Evolutionary conservation across 2,329 filamentous ascomycete species (phyloP).

Genomic region (Endoconidiophora laricicola): DNA sequence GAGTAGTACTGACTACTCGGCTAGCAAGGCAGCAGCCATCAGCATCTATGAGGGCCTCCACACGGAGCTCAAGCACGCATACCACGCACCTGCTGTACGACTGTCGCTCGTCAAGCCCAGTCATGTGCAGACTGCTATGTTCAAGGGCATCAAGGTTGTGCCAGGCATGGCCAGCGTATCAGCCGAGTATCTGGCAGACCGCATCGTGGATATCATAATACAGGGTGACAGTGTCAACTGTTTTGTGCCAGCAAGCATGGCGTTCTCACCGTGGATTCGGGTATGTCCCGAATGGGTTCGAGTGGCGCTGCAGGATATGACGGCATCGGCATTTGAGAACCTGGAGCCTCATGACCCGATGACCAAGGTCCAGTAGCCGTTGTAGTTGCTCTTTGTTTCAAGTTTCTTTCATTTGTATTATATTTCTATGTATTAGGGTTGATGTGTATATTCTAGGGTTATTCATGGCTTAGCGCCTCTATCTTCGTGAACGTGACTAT

Average conservation of each 20-base stretch:
- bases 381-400: no score
- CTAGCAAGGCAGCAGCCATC: slow-evolving; percentile 40
- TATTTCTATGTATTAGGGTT: no score
- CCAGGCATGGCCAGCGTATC: slow-evolving; percentile 9
- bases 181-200: background rate
- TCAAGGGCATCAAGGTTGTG: slow-evolving; percentile 13
- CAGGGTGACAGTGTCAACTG: slow-evolving; percentile 11
- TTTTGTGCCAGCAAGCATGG: slow-evolving; percentile 1
- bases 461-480: no score
- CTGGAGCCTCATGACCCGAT: background rate
- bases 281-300: slow-evolving; percentile 1
- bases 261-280: slow-evolving; percentile 1
- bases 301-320: slow-evolving; percentile 8
- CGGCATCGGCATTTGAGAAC: slow-evolving; percentile 1
- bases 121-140: slow-evolving; percentile 32
- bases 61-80: slow-evolving; percentile 32
- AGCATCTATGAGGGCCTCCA: slow-evolving; percentile 42
- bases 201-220: slow-evolving; percentile 5
- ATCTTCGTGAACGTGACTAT: no score
- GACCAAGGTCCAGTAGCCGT: no score
- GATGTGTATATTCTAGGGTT: no score
- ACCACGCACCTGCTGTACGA: slow-evolving; percentile 37
- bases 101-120: slow-evolving; percentile 15
- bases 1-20: slow-evolving; percentile 41
- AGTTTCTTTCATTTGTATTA: no score